Evolutionary conservation across 228 moss, liverwort and hornwort genomes (phyloP), one percentile per base, ranked within the genome.

Genomic region (Sphagnum fallax): DNA sequence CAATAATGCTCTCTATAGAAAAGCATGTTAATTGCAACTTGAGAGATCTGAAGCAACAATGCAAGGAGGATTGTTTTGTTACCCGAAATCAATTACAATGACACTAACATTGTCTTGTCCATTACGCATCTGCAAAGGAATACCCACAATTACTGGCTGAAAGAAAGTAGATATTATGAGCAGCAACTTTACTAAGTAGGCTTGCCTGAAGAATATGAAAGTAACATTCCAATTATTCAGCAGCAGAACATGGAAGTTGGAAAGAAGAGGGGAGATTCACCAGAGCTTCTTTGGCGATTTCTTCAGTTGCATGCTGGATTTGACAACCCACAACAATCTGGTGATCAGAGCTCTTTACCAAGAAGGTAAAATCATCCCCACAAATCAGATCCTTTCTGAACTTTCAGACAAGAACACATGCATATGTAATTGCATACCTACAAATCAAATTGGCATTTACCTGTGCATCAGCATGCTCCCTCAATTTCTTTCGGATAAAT

Each of bases 61-160:
- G 32, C 32, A 32, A 32, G 32, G 32, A 2, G 32, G 32, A 32
- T 32, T 32, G 32, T 32, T 32, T 32, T 32, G 32, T 8, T 60
- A 95, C 95, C 95, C 95, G 59, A 88, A 81, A 68, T 90, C 83
- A 53, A 92, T 67, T 59, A 95, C 81, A 63, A 95, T 81, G 72
- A 90, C 73, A 74, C 81, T 82, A 60, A 95, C 89, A 69, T 95
- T 95, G 73, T 95, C 95, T 74, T 86, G 85, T 68, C 84, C 76
- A 49, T 87, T 86, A 10, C 89, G 88, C 47, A 80, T 89, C 95
- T 95, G 83, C 76, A 79, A 68, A n/a, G 63, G 10, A 53, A 61
- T 15, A 6, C 48, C 70, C 47, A 12, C 18, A 5, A 65, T 64
- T 10, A 70, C 69, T 61, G 15, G 48, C 16, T 69, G 70, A 53